Base-by-base conservation (phyloP, 768 basidiomycete genomes). In the Steccherinum ochraceum region DNA sequence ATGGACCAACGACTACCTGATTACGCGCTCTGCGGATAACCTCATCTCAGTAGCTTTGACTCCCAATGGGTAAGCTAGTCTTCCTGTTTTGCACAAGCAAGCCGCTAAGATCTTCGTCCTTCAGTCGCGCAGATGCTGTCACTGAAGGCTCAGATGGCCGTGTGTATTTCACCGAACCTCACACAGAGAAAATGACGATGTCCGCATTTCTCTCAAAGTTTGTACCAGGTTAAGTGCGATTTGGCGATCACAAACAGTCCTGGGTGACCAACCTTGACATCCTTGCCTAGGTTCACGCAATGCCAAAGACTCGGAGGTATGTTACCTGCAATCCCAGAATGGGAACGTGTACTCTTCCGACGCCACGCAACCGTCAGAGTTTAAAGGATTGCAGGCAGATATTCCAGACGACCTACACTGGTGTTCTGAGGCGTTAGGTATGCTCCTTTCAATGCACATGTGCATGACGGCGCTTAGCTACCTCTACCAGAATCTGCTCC, bases 241-340 rank as follows among this genome's bases (percentile, higher is more conserved):
- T 24, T 40, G 41, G 30, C 19, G 27, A 20, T 42, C 21, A 4
- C 51, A 26, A 40, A 48, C 26, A 20, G 25, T 18, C 5, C 25
- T 26, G 27, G 1, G 20, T 49, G 52, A 20, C 49, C 59, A 5
- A 47, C 30, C 49, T 24, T 11, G 24, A 20, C 23, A 42, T 19
- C 41, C 35, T 21, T 30, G 48, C 25, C 49, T 52, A 52, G 27
- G 50, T 61, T 59, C 35, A 58, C 59, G 44, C 56, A 13, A 39
- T 3, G 3, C 11, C 16, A n/a, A n/a, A n/a, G 10, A 48, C 11
- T 63, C 25, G 2, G 69, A 76, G 40, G 75, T 86, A 13, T 68
- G 73, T 56, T 95, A 95, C 64, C 73, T 96, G 2, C 93, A 96
- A 64, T 89, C 87, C 3, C 93, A 96, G 65, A 91, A 95, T 62